These are phyloP conservation scores for Neonectria ditissima DNA, from an alignment of 2,329 filamentous ascomycete species.

Conservation along the genomic window DNA sequence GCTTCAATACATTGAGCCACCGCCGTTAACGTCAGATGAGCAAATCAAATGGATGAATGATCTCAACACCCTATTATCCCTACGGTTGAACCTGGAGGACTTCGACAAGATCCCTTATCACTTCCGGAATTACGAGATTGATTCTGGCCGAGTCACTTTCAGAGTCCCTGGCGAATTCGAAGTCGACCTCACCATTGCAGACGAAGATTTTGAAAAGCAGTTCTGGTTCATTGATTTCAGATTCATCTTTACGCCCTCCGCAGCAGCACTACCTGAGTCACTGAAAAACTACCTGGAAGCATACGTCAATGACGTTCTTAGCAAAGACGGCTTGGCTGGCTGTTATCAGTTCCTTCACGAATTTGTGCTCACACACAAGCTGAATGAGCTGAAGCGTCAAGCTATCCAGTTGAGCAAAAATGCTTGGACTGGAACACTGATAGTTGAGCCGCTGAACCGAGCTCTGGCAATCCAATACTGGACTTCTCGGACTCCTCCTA, in stretches of 20 bases:
- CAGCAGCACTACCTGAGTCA: conserved; percentile 69
- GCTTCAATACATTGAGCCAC: conserved; percentile 82
- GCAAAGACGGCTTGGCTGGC: conserved; percentile 76
- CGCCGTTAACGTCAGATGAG: conserved; percentile 76
- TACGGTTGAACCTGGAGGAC: conserved; percentile 88
- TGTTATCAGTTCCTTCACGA: conserved; percentile 92
- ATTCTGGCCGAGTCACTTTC: conserved; percentile 91
- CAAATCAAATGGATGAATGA: conserved; percentile 81
- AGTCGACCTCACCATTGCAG: conserved; percentile 89
- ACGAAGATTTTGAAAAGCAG: conserved; percentile 84
- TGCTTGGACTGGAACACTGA: conserved; percentile 82
- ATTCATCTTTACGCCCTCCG: conserved; percentile 80
- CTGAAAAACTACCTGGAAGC: conserved; percentile 76
- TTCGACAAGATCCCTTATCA: conserved; percentile 79
- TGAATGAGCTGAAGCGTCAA: conserved; percentile 84
- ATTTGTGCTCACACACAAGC: conserved; percentile 89
- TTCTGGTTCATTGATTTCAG: conserved; percentile 96
- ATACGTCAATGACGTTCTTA: conserved; percentile 78
- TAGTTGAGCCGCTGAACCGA: conserved; percentile 83
- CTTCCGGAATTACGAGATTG: conserved; percentile 82
- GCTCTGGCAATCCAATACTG: conserved; percentile 93
- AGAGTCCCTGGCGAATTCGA: conserved; percentile 87
- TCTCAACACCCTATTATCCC: conserved; percentile 84
- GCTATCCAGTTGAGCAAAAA: conserved; percentile 75
- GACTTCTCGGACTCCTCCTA: conserved; percentile 66